Percentiles rank a stretch among this genome's conserved stretches.
Evolutionary conservation across 192 early-diverging fungal genomes (phyloP).

Genomic region (Podila clonocystis): DNA sequence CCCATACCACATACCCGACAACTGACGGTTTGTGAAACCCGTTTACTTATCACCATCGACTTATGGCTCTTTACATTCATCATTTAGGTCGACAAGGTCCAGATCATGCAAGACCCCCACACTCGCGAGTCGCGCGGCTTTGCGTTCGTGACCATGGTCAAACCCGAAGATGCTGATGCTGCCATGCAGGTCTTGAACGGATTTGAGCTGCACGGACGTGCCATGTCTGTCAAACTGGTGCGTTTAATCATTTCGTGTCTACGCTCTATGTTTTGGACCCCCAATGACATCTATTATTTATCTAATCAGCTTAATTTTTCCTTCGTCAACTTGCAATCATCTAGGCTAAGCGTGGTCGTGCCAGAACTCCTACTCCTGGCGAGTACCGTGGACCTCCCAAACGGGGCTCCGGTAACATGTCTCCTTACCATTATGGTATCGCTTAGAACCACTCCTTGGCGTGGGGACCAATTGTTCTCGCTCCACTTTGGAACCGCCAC

Average conservation of each 20-base stretch:
- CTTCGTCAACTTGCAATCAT: slow-evolving; percentile 3
- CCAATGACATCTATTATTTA: no score
- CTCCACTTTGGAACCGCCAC: neutral
- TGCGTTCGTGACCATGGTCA: slow-evolving; percentile 84
- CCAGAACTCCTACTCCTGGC: slow-evolving; percentile 83
- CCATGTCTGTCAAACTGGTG: slow-evolving; percentile 81
- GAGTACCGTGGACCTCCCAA: slow-evolving; percentile 83
- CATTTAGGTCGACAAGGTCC: slow-evolving; percentile 68
- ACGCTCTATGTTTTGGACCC: neutral
- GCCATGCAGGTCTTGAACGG: slow-evolving; percentile 75
- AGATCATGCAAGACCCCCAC: slow-evolving; percentile 87
- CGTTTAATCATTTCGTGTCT: neutral
- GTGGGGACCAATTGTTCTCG: slow-evolving; percentile 40
- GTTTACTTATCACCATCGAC: neutral
- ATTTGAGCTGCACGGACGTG: slow-evolving; percentile 82
- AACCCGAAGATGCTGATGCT: slow-evolving; percentile 70
- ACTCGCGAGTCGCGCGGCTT: slow-evolving; percentile 85
- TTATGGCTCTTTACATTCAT: neutral
- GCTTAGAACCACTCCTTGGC: slow-evolving; percentile 1
- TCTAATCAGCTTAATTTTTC: no score
- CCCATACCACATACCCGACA: neutral
- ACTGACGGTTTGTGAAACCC: neutral
- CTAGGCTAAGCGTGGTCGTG: slow-evolving; percentile 72
- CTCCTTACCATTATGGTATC: slow-evolving; percentile 29
- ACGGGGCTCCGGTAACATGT: slow-evolving; percentile 51